phyloP scores from a whole-genome alignment of 2,329 filamentous ascomycete genomes.

The Colletotrichum plurivorum region DNA sequence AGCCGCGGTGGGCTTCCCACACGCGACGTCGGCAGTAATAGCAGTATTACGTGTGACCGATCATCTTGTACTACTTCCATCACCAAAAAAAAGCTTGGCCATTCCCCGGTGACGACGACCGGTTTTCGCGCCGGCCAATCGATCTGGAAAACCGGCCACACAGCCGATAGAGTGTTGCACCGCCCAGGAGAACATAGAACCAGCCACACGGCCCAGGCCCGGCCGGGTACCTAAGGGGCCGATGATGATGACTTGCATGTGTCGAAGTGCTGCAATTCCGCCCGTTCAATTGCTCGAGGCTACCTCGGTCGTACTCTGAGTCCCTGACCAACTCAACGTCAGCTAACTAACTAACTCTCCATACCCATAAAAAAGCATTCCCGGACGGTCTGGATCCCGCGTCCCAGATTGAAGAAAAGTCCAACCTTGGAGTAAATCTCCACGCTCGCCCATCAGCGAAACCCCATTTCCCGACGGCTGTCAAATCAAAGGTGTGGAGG shows the following conservation, averaged over 20 bases:
- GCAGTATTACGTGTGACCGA: too few species aligned
- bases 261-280: neutral
- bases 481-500: too few species aligned
- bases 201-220: too few species aligned
- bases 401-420: constrained; percentile 9
- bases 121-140: neutral
- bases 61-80: too few species aligned
- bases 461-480: neutral
- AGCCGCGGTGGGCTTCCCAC: neutral
- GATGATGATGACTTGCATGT: constrained; percentile 18
- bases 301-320: constrained; percentile 26
- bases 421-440: constrained; percentile 7
- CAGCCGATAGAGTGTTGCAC: too few species aligned
- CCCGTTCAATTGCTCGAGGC: constrained; percentile 24
- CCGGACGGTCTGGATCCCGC: constrained; percentile 28
- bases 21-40: neutral
- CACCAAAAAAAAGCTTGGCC: neutral
- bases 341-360: neutral
- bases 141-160: too few species aligned
- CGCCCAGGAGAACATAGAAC: too few species aligned
- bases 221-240: too few species aligned
- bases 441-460: neutral
- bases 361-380: neutral
- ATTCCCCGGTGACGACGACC: neutral
- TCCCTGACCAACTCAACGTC: neutral